Evolutionary conservation across 2,329 filamentous ascomycete species (phyloP), one percentile per base, ranked within the genome.

Genomic region (Neofusicoccum sp.): DNA sequence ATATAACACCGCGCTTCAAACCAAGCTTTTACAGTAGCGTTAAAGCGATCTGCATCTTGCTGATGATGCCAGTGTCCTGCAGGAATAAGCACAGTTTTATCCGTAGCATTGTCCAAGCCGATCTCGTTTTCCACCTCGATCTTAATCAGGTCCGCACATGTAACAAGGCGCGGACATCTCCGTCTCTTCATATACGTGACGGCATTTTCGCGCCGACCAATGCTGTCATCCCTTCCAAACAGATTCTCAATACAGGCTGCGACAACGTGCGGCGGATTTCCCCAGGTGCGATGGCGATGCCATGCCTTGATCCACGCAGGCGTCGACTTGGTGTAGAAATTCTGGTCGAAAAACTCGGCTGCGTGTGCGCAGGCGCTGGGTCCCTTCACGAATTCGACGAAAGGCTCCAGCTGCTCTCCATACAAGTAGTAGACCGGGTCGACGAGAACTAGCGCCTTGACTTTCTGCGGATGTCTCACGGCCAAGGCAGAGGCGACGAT

Each of bases 51-150:
- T 26, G 48, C 58, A 43, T 62, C 63, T 8, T 61, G 58, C 36
- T 66, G 65, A 60, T 64, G 63, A 26, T 63, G 34, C 65, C 65
- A 67, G 61, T 68, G 66, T 7, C 65, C 65, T n/a, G 56, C 45
- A 6, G 57, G 61, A 20, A 57, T 62, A 16, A 68, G 40, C 20
- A 41, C 41, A 12, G 62, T 45, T 30, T 63, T 51, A 43, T 64
- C 49, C 57, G 66, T 63, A 28, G 40, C 26, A 6, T 34, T 38
- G 6, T 59, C 54, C 51, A 64, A 41, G 3, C 62, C 65, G 24
- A 66, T 45, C 9, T 26, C 58, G 31, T 49, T 63, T 60, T 68
- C 66, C 14, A 61, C 56, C 30, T 64, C 60, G n/a, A 58, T 62
- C 43, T 63, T 60, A 28, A 64, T 60, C 40, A 53, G 51, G 3